These are phyloP conservation scores for Diaporthe citriasiana DNA, from an alignment of 2,329 filamentous ascomycete species.

Conservation along the genomic window DNA sequence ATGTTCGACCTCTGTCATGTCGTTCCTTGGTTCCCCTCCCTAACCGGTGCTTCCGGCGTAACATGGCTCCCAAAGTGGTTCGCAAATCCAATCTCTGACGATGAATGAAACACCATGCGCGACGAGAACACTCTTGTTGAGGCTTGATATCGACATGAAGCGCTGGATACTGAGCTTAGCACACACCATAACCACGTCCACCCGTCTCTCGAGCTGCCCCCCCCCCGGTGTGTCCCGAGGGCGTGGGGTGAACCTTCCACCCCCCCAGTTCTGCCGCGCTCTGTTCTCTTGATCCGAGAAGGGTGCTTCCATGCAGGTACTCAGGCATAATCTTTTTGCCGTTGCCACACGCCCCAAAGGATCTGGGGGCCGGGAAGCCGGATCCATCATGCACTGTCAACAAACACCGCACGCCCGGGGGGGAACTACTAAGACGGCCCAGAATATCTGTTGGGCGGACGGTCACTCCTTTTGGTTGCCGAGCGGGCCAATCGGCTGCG, in stretches of 20 bases:
- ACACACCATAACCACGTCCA: neutral
- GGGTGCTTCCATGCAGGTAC: slow-evolving; percentile 11
- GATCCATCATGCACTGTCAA: neutral
- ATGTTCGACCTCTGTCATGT: neutral
- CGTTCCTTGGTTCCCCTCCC: neutral
- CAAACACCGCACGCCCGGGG: neutral
- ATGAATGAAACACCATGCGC: neutral
- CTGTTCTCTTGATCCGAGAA: neutral
- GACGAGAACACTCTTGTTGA: neutral
- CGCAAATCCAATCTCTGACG: neutral
- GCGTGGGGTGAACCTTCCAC: neutral
- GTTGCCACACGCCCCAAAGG: neutral
- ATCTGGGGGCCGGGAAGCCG: slow-evolving; percentile 13
- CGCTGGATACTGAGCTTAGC: slow-evolving; percentile 4
- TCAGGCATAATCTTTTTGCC: neutral
- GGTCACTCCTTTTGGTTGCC: neutral
- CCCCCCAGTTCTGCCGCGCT: slow-evolving; percentile 5
- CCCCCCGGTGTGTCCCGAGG: neutral
- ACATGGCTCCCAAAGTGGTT: neutral
- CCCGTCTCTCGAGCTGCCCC: neutral
- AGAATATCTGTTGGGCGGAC: neutral
- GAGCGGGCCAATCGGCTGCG: slow-evolving; percentile 14
- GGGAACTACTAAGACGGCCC: neutral
- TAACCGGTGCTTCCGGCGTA: neutral
- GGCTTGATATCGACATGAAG: neutral